phyloP scores from a whole-genome alignment of 768 basidiomycete species.

The Hemileccinum impolitum region DNA sequence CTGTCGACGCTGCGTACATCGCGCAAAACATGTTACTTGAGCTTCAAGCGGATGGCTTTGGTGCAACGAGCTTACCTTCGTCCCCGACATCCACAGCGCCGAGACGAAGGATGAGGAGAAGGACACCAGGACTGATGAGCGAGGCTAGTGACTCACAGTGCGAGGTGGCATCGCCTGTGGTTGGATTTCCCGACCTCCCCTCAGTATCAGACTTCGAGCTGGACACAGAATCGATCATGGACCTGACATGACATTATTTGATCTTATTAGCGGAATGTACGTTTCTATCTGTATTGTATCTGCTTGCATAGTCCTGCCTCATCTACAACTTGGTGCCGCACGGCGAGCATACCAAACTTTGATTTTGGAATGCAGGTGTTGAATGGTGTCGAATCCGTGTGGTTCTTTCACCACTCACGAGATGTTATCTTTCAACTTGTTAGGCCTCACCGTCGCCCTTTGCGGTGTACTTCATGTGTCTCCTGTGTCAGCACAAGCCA shows the following conservation, averaged over 20 bases:
- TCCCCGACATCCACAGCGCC: slow-evolving; percentile 42
- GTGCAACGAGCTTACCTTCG: slow-evolving; percentile 38
- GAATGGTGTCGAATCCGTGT: background rate
- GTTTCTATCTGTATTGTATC: slow-evolving; percentile 33
- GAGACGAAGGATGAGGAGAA: slow-evolving; percentile 28
- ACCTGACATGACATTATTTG: slow-evolving; percentile 26
- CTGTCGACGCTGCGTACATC: slow-evolving; percentile 44
- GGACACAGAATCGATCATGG: slow-evolving; percentile 24
- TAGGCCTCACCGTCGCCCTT: slow-evolving; percentile 34
- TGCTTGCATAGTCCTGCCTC: slow-evolving; percentile 26
- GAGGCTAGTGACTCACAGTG: slow-evolving; percentile 31
- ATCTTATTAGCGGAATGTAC: slow-evolving; percentile 22
- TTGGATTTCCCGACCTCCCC: slow-evolving; percentile 24
- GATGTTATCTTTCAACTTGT: slow-evolving; percentile 15
- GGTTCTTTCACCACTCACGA: slow-evolving; percentile 1
- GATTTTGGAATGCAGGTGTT: slow-evolving; percentile 14
- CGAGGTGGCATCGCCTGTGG: slow-evolving; percentile 22
- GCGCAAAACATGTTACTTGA: slow-evolving; percentile 76
- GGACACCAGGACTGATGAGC: slow-evolving; percentile 36
- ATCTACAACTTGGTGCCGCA: slow-evolving; percentile 10
- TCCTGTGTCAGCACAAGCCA: slow-evolving; percentile 45
- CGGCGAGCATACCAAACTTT: slow-evolving; percentile 20
- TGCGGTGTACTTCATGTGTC: slow-evolving; percentile 34
- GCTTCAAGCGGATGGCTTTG: slow-evolving; percentile 69
- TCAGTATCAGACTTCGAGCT: slow-evolving; percentile 26